Conservation (phyloP, 1,139 yeast genomes). For the Geotrichum aggregatum region DNA sequence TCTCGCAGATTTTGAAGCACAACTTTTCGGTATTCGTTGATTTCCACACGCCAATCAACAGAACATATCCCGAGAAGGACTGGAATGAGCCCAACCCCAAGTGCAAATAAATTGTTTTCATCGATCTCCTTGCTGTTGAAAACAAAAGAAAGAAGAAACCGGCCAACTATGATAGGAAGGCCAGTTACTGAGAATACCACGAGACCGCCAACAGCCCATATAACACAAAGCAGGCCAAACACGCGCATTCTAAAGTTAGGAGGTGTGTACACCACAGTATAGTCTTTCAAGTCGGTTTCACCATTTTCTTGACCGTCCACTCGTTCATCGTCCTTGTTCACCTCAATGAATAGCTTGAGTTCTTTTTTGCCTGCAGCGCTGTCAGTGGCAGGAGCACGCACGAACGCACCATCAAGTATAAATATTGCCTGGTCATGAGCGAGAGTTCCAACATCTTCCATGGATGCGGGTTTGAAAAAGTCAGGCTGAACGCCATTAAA, state of each 20-base stretch:
- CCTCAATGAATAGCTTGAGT: conserved; percentile 72
- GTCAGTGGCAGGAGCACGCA: conserved; percentile 85
- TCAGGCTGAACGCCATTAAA: conserved; percentile 51
- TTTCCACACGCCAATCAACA: conserved; percentile 5
- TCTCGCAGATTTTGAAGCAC: background rate
- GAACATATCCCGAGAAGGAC: conserved; percentile 13
- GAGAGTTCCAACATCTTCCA: conserved; percentile 43
- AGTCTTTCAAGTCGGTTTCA: conserved; percentile 48
- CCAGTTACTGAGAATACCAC: conserved; percentile 37
- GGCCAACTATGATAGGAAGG: conserved; percentile 37
- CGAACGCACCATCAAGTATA: conserved; percentile 67
- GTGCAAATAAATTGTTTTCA: conserved; percentile 23
- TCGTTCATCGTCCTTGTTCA: conserved; percentile 71
- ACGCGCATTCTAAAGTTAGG: conserved; percentile 66
- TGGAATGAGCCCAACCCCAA: conserved; percentile 22
- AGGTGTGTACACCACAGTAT: conserved; percentile 81
- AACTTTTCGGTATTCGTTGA: background rate
- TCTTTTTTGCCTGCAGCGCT: conserved; percentile 57
- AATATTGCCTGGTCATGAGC: conserved; percentile 26
- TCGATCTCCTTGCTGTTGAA: conserved; percentile 6
- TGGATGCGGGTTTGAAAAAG: conserved; percentile 54
- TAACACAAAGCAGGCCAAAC: conserved; percentile 49
- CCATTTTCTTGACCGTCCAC: conserved; percentile 45
- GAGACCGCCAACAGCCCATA: conserved; percentile 69
- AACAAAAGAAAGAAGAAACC: conserved; percentile 16